These are phyloP conservation scores for Echinosophora koreensis DNA, from an alignment of 306 rosid species.

Conservation along the genomic window DNA sequence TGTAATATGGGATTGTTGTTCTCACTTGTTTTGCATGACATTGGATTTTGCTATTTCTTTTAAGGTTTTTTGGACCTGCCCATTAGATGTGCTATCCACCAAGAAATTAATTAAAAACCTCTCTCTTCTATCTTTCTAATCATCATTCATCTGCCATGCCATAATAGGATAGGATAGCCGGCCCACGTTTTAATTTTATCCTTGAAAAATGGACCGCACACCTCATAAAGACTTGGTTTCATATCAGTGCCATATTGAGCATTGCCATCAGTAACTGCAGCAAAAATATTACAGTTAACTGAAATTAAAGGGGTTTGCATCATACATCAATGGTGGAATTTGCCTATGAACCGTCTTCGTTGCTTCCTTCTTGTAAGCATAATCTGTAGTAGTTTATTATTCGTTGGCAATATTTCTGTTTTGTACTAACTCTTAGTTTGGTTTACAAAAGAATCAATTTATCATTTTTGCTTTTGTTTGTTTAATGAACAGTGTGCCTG, in stretches of 20 bases:
- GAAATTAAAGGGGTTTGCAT: too few relatives aligned
- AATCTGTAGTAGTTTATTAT: not conserved
- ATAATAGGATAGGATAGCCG: too few relatives aligned
- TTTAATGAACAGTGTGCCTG: slow-evolving; percentile 7
- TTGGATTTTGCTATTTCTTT: slow-evolving; percentile 17
- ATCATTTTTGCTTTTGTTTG: slow-evolving; percentile 19
- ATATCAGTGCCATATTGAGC: too few relatives aligned
- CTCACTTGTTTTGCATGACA: slow-evolving; percentile 14
- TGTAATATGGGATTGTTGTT: slow-evolving; percentile 7
- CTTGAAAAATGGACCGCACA: too few relatives aligned
- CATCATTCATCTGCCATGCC: not conserved
- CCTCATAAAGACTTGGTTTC: too few relatives aligned
- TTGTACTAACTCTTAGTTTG: slow-evolving; percentile 5
- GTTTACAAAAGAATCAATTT: slow-evolving; percentile 1
- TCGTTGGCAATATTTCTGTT: slow-evolving; percentile 1
- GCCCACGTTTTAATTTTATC: too few relatives aligned
- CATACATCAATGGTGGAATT: too few relatives aligned
- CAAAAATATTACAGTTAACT: too few relatives aligned
- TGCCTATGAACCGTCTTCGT: not conserved
- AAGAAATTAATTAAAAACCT: not conserved
- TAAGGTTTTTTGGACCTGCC: not conserved
- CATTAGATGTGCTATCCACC: not conserved
- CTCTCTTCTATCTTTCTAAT: slow-evolving; percentile 18
- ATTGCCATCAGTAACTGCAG: too few relatives aligned
- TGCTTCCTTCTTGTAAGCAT: slow-evolving; percentile 21